Evolutionary conservation across 768 basidiomycete genomes (phyloP).

Genomic region (Dacryopinax primogenitus): DNA sequence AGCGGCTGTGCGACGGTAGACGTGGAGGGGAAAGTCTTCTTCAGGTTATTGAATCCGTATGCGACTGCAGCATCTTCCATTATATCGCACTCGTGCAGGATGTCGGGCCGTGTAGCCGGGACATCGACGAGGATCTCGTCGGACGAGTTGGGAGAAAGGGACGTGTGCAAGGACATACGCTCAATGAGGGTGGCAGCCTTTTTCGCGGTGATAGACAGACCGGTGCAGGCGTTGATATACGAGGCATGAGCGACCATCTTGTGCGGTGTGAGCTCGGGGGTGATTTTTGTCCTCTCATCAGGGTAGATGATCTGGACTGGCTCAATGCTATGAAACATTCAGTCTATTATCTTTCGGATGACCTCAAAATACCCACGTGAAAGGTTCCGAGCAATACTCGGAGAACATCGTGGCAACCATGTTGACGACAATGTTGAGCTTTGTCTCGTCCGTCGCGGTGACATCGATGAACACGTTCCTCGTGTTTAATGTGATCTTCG

Average conservation of each 20-base stretch:
- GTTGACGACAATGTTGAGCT: constrained; percentile 88
- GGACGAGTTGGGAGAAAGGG: constrained; percentile 38
- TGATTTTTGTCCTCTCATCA: constrained; percentile 60
- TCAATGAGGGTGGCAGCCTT: constrained; percentile 61
- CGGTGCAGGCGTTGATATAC: constrained; percentile 94
- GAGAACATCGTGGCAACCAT: constrained; percentile 97
- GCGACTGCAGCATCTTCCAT: constrained; percentile 98
- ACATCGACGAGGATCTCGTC: constrained; percentile 68
- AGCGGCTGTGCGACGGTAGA: constrained; percentile 91
- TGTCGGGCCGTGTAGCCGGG: constrained; percentile 94
- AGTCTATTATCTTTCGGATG: neutral
- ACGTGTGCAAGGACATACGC: constrained; percentile 65
- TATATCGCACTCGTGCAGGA: constrained; percentile 94
- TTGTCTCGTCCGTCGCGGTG: constrained; percentile 92
- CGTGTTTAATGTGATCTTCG: constrained; percentile 90
- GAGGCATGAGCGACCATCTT: constrained; percentile 63
- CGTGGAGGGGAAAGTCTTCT: constrained; percentile 79
- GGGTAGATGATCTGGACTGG: constrained; percentile 75
- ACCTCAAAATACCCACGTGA: constrained; percentile 50
- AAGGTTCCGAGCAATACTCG: constrained; percentile 85
- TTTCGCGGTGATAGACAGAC: constrained; percentile 51
- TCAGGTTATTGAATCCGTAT: constrained; percentile 94
- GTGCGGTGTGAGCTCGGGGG: constrained; percentile 67
- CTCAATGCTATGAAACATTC: constrained; percentile 53
- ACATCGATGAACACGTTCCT: constrained; percentile 92